A percentile compares a stretch with the other conserved stretches of the same genome.
Conservation (phyloP, 345 rosid species). For the Nephelium lappaceum region DNA sequence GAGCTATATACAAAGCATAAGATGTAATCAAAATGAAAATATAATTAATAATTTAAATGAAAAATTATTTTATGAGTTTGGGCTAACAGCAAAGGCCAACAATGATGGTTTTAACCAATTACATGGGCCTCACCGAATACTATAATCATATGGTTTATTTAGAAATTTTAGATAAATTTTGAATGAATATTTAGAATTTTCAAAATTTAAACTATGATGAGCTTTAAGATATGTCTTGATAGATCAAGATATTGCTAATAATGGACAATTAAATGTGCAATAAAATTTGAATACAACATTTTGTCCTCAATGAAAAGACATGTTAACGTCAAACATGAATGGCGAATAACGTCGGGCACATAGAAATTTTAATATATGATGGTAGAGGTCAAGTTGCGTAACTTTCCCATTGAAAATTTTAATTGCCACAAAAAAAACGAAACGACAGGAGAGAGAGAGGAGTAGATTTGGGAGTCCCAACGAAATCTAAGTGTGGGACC, state of each 20-base stretch:
- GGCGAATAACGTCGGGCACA: neutral
- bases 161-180: too few species aligned
- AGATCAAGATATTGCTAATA: too few species aligned
- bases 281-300: too few species aligned
- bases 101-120: too few species aligned
- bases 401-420: neutral
- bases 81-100: neutral
- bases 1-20: neutral
- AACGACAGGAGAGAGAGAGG: conserved; percentile 32
- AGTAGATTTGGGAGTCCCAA: conserved; percentile 54
- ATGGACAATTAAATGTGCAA: too few species aligned
- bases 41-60: too few species aligned
- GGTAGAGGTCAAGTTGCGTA: neutral
- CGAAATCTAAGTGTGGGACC: conserved; percentile 56
- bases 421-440: conserved; percentile 21
- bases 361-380: neutral
- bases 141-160: too few species aligned
- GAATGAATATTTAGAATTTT: too few species aligned
- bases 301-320: neutral
- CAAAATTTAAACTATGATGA: too few species aligned
- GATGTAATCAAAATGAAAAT: too few species aligned
- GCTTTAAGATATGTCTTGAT: too few species aligned
- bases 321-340: neutral
- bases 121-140: too few species aligned
- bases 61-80: neutral